Evolutionary conservation across 2,329 filamentous ascomycete species (phyloP).

Genomic region (Thermomyces lanuginosus): DNA sequence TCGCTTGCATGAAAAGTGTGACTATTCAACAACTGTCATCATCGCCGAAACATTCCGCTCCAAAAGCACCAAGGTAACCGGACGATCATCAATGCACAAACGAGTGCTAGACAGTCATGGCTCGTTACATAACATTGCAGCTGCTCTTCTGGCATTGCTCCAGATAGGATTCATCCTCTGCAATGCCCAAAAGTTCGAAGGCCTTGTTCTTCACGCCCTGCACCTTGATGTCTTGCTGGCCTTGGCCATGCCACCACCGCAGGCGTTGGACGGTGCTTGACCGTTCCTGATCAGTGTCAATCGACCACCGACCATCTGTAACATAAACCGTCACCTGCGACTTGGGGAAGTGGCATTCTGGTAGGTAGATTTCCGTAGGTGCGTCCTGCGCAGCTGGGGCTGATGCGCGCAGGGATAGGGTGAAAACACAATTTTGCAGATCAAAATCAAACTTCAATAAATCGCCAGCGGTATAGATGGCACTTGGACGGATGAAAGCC

Average conservation of each 20-base stretch:
- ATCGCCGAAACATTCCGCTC: too few relatives aligned
- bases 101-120: too few relatives aligned
- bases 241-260: conserved; percentile 83
- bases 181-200: conserved; percentile 26
- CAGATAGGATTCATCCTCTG: conserved; percentile 63
- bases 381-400: conserved; percentile 43
- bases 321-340: conserved; percentile 56
- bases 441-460: conserved; percentile 65
- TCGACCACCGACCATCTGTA: conserved; percentile 78
- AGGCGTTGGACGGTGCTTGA: conserved; percentile 57
- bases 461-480: conserved; percentile 56
- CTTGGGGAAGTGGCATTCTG: conserved; percentile 80
- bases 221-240: conserved; percentile 64
- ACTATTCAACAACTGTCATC: too few relatives aligned
- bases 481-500: conserved; percentile 75
- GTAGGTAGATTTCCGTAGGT: conserved; percentile 72
- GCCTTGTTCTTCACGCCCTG: conserved; percentile 52
- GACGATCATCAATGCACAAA: too few relatives aligned
- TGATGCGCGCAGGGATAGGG: conserved; percentile 49
- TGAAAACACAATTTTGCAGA: conserved; percentile 61
- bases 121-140: conserved; percentile 34
- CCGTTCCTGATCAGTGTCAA: conserved; percentile 55
- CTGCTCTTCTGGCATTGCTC: conserved; percentile 39
- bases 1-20: too few relatives aligned
- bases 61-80: neutral